Percentiles rank a stretch among this genome's conserved stretches.
These are phyloP conservation scores for Fusarium temperatum DNA, from an alignment of 2,329 filamentous ascomycete genomes.

Conservation along the genomic window DNA sequence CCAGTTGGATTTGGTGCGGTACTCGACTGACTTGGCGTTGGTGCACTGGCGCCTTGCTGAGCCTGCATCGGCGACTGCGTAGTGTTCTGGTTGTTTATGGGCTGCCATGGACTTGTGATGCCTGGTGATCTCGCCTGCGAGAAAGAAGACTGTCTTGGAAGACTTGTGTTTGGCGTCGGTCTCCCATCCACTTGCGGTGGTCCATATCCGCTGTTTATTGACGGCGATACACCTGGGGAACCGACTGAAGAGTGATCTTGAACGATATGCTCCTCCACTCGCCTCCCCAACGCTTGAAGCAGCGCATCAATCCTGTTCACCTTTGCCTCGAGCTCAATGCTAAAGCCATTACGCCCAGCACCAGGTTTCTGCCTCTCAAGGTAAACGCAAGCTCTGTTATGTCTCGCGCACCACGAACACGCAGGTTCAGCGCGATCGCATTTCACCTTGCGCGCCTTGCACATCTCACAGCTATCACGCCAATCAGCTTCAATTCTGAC, in stretches of 20 bases:
- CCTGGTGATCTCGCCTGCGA: constrained; percentile 51
- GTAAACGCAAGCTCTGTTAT: constrained; percentile 73
- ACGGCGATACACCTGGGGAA: constrained; percentile 40
- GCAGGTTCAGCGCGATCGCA: constrained; percentile 64
- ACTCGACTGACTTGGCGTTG: neutral
- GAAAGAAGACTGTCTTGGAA: constrained; percentile 29
- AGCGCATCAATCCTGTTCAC: constrained; percentile 62
- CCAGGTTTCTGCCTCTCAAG: constrained; percentile 77
- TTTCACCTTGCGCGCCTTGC: constrained; percentile 57
- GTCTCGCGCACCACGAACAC: constrained; percentile 77
- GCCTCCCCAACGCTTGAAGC: constrained; percentile 53
- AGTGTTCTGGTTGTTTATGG: constrained; percentile 42
- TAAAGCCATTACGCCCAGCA: constrained; percentile 67
- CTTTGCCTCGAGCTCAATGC: constrained; percentile 66
- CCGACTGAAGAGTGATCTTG: constrained; percentile 42
- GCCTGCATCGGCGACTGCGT: neutral
- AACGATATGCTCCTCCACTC: constrained; percentile 54
- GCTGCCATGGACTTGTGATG: constrained; percentile 49
- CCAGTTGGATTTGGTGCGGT: neutral
- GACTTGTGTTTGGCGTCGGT: constrained; percentile 34
- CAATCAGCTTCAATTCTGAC: neutral
- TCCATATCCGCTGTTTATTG: constrained; percentile 48
- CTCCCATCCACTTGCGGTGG: constrained; percentile 43
- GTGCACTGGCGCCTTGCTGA: neutral
- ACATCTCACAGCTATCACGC: constrained; percentile 52